These are phyloP conservation scores for Alnus glutinosa DNA, from an alignment of 306 rosid genomes.

Conservation along the genomic window DNA sequence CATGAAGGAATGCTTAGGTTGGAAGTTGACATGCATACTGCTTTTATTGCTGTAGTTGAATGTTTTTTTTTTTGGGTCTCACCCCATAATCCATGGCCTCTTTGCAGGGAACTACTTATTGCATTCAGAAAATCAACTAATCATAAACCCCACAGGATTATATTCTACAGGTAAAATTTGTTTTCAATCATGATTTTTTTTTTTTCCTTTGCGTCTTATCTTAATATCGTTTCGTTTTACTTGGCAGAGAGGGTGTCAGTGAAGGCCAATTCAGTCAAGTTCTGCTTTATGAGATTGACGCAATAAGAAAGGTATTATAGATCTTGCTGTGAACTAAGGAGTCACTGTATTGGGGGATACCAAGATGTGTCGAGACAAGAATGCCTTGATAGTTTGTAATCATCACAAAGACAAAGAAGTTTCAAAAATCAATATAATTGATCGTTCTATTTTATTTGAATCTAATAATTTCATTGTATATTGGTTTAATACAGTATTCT, in stretches of 20 bases:
- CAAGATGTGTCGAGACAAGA: not conserved
- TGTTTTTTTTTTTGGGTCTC: not conserved
- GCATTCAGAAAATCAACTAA: constrained; percentile 44
- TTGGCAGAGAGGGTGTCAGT: constrained; percentile 79
- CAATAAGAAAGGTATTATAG: constrained; percentile 65
- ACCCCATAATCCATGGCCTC: too few relatives aligned
- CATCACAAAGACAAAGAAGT: not conserved
- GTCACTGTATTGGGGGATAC: not conserved
- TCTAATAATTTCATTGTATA: not conserved
- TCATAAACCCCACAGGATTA: constrained; percentile 49
- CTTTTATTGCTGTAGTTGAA: not conserved
- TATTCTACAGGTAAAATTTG: constrained; percentile 71
- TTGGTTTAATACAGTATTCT: not conserved
- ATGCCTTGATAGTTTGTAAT: not conserved
- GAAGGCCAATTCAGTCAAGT: constrained; percentile 84
- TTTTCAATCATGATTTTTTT: not conserved
- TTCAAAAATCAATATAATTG: not conserved
- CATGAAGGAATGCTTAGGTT: constrained; percentile 73
- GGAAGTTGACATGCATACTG: not conserved
- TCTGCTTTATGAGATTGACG: constrained; percentile 71
- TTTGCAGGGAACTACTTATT: constrained; percentile 56
- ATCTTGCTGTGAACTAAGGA: not conserved
- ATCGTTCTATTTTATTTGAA: not conserved
- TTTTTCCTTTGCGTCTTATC: not conserved
- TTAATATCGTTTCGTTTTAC: not conserved